Evolutionary conservation across 2,329 filamentous ascomycete genomes (phyloP).

Genomic region (Plectosphaerella plurivora): DNA sequence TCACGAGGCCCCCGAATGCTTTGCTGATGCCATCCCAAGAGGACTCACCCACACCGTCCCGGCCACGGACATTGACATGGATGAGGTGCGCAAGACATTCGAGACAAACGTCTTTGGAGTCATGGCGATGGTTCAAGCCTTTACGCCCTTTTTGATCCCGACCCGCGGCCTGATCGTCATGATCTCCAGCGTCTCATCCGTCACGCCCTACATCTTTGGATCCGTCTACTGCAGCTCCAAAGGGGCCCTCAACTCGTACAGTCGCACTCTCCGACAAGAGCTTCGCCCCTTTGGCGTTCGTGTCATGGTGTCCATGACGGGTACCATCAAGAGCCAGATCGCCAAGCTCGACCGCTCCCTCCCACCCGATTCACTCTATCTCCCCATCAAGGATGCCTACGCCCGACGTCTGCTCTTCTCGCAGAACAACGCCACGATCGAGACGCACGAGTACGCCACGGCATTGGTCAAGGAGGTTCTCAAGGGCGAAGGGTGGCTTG

Average conservation of each 20-base stretch:
- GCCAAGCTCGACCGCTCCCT: conserved; percentile 35
- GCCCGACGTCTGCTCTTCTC: conserved; percentile 39
- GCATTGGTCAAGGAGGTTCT: conserved; percentile 38
- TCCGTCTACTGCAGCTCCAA: conserved; percentile 50
- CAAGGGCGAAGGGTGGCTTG: conserved; percentile 28
- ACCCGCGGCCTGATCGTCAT: conserved; percentile 50
- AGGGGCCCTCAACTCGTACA: conserved; percentile 47
- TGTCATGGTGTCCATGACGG: conserved; percentile 51
- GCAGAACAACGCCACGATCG: conserved; percentile 39
- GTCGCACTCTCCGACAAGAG: conserved; percentile 46
- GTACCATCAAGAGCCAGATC: conserved; percentile 47
- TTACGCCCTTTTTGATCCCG: conserved; percentile 43
- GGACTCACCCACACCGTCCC: conserved; percentile 48
- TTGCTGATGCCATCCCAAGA: conserved; percentile 19
- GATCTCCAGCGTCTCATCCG: conserved; percentile 45
- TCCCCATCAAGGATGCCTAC: conserved; percentile 38
- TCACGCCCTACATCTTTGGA: conserved; percentile 45
- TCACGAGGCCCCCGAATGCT: not conserved
- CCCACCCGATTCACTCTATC: conserved; percentile 41
- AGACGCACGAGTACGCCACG: conserved; percentile 36
- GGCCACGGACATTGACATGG: conserved; percentile 44
- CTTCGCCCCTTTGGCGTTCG: conserved; percentile 48
- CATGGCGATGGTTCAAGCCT: conserved; percentile 50
- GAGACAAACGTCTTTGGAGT: conserved; percentile 55
- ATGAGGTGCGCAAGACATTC: conserved; percentile 48